Evolutionary conservation across 2,329 filamentous ascomycete genomes (phyloP).

Genomic region (Curvularia lunata): DNA sequence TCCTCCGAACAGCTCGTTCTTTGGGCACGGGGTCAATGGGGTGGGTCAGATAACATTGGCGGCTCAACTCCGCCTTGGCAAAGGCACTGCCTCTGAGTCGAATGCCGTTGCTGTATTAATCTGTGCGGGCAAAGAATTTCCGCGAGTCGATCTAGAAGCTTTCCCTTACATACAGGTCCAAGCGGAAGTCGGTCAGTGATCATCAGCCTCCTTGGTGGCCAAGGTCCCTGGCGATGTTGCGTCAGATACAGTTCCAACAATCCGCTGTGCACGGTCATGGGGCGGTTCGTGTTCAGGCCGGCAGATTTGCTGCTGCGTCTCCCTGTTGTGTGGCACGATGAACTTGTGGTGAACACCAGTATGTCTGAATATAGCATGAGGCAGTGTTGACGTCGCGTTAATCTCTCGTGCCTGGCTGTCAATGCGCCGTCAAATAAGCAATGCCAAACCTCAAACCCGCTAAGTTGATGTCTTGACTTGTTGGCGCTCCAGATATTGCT

Average conservation of each 20-base stretch:
- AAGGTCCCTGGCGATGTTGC: neutral
- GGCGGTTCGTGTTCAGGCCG: neutral
- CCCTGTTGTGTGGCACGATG: neutral
- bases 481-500: conserved; percentile 1
- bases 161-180: neutral
- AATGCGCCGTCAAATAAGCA: conserved; percentile 10
- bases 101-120: conserved; percentile 5
- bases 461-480: conserved; percentile 3
- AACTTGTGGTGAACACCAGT: neutral
- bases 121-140: conserved; percentile 10
- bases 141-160: conserved; percentile 8
- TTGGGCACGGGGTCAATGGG: neutral
- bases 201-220: conserved; percentile 1
- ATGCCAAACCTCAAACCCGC: conserved; percentile 9
- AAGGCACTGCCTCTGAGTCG: neutral
- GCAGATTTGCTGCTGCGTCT: neutral
- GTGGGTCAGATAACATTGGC: neutral
- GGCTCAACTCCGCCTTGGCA: conserved; percentile 6
- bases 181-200: neutral
- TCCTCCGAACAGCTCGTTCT: neutral
- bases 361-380: neutral
- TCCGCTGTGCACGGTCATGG: conserved; percentile 1
- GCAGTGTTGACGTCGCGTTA: neutral
- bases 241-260: neutral
- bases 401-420: conserved; percentile 2